These are phyloP conservation scores for Thelonectria olida DNA, from an alignment of 2,329 filamentous ascomycete species.

Conservation along the genomic window DNA sequence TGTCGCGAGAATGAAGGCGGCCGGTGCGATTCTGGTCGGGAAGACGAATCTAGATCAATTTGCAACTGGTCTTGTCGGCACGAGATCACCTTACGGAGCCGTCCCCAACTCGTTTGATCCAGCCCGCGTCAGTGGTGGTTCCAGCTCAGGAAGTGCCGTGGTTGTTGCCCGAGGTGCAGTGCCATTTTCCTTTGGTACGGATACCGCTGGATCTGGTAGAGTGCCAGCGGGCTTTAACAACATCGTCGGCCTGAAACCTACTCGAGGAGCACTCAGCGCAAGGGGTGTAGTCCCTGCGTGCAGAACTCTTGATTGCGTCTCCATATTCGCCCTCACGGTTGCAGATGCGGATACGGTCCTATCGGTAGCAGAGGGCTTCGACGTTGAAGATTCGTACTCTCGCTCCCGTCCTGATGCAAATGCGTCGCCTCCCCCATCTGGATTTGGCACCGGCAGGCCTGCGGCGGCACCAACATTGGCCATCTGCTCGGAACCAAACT, in stretches of 20 bases:
- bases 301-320: conserved; percentile 65
- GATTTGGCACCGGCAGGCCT: conserved; percentile 43
- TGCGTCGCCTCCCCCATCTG: not conserved
- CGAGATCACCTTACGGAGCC: conserved; percentile 66
- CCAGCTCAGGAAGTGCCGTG: conserved; percentile 66
- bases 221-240: conserved; percentile 65
- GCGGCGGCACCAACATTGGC: conserved; percentile 44
- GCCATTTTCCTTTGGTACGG: conserved; percentile 65
- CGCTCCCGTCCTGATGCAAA: conserved; percentile 45
- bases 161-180: conserved; percentile 62
- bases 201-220: conserved; percentile 64
- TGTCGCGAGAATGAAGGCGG: conserved; percentile 57
- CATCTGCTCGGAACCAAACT: conserved; percentile 53
- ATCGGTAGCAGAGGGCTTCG: conserved; percentile 57
- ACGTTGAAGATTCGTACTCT: conserved; percentile 60
- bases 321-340: conserved; percentile 60
- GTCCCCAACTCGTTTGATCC: conserved; percentile 61
- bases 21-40: conserved; percentile 66
- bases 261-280: conserved; percentile 61
- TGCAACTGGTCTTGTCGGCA: conserved; percentile 69
- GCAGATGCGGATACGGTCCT: conserved; percentile 60
- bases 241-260: conserved; percentile 61
- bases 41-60: conserved; percentile 71
- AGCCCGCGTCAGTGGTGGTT: conserved; percentile 56
- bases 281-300: conserved; percentile 64